phyloP scores from a whole-genome alignment of 495 filamentous ascomycete genomes.

The Hypomontagnella monticulosa region DNA sequence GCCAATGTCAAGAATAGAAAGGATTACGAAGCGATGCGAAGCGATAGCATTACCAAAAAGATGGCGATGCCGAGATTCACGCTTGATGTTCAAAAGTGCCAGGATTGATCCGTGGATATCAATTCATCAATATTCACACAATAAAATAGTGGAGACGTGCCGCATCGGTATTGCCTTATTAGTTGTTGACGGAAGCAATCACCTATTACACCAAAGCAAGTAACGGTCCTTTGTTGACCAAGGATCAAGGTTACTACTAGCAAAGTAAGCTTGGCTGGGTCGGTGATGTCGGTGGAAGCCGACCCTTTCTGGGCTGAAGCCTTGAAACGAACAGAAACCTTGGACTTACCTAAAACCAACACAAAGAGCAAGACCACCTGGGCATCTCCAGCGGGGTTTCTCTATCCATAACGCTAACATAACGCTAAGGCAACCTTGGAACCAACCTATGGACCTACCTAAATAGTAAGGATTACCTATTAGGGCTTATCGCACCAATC shows the following conservation, averaged over 20 bases:
- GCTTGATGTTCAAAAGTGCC: constrained; percentile 7
- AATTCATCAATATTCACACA: not conserved
- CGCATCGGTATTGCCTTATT: constrained; percentile 24
- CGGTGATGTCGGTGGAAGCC: not conserved
- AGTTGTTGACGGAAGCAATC: constrained; percentile 39
- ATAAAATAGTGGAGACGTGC: constrained; percentile 1
- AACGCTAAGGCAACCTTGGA: not conserved
- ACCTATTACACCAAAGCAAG: constrained; percentile 8
- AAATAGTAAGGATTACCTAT: constrained; percentile 24
- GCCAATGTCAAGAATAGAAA: not conserved
- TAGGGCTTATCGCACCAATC: constrained; percentile 29
- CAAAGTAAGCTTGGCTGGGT: not conserved
- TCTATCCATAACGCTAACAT: not conserved
- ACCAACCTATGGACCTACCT: not conserved
- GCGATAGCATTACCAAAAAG: constrained; percentile 18
- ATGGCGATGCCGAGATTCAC: constrained; percentile 20
- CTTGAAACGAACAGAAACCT: not conserved
- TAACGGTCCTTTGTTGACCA: no score
- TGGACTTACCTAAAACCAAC: not conserved
- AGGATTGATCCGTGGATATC: not conserved
- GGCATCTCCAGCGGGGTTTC: not conserved
- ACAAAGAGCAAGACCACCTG: no score
- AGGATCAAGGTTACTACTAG: no score
- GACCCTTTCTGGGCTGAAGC: constrained; percentile 20
- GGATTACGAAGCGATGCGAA: not conserved